These are phyloP conservation scores for Mycena floridula DNA, from an alignment of 768 basidiomycete species.

Conservation along the genomic window DNA sequence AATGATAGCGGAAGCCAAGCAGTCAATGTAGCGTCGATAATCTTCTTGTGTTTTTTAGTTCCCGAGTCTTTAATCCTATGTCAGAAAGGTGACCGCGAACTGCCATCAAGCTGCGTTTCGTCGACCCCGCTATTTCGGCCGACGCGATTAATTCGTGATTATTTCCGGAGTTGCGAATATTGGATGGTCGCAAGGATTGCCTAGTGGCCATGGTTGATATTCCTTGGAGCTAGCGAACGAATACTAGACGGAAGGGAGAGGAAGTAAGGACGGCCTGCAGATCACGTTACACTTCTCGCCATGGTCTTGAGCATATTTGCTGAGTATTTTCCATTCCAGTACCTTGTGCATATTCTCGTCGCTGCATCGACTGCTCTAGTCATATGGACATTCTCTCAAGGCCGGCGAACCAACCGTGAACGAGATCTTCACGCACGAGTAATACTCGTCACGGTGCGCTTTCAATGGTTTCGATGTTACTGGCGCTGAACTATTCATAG, in stretches of 20 bases:
- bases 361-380: conserved; percentile 38
- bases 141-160: conserved; percentile 62
- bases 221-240: too few relatives aligned
- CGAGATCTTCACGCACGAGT: conserved; percentile 69
- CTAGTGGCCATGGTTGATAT: too few relatives aligned
- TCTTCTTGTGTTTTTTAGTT: conserved; percentile 45
- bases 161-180: neutral
- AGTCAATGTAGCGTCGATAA: conserved; percentile 57
- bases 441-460: conserved; percentile 61
- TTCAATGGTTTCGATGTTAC: neutral
- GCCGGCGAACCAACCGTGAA: conserved; percentile 64
- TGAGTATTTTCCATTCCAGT: conserved; percentile 47
- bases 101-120: conserved; percentile 58
- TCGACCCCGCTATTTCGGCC: conserved; percentile 70
- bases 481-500: conserved; percentile 24
- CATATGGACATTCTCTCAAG: conserved; percentile 58
- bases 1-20: neutral
- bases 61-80: conserved; percentile 57
- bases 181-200: neutral
- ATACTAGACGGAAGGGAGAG: neutral
- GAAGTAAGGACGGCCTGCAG: neutral
- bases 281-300: neutral
- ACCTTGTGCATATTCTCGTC: conserved; percentile 48
- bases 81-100: conserved; percentile 24
- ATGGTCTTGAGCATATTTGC: conserved; percentile 54